Percentiles rank a stretch among this genome's conserved stretches.
phyloP scores from a whole-genome alignment of 495 filamentous ascomycete species.

The Emericellopsis terricola region DNA sequence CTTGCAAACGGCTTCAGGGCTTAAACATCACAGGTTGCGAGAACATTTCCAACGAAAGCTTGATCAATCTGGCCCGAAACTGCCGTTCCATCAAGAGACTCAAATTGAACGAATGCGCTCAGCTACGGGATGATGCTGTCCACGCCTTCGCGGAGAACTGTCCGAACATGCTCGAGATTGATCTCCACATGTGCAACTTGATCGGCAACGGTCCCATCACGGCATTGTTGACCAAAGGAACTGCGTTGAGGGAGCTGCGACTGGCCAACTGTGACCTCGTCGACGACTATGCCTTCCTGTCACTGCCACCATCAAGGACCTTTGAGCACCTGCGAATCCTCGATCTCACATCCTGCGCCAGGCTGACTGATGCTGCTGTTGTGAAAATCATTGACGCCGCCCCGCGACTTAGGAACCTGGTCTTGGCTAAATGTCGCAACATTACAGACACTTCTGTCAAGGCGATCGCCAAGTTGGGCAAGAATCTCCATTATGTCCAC shows the following conservation, averaged over 20 bases:
- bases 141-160: slow-evolving; percentile 74
- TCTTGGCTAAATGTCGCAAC: slow-evolving; percentile 82
- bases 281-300: slow-evolving; percentile 70
- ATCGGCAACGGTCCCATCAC: slow-evolving; percentile 71
- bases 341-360: slow-evolving; percentile 75
- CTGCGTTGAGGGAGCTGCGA: slow-evolving; percentile 72
- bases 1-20: slow-evolving; percentile 75
- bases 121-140: slow-evolving; percentile 64
- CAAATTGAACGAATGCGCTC: slow-evolving; percentile 78
- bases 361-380: slow-evolving; percentile 69
- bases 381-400: slow-evolving; percentile 72
- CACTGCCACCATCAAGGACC: slow-evolving; percentile 45
- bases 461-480: slow-evolving; percentile 75
- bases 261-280: slow-evolving; percentile 70
- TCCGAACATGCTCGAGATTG: slow-evolving; percentile 86
- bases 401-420: slow-evolving; percentile 77
- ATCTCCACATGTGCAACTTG: slow-evolving; percentile 69
- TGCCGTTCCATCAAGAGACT: slow-evolving; percentile 81
- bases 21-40: slow-evolving; percentile 81
- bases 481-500: slow-evolving; percentile 92
- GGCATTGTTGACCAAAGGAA: slow-evolving; percentile 53
- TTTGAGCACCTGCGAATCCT: slow-evolving; percentile 85
- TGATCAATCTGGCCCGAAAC: slow-evolving; percentile 63
- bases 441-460: slow-evolving; percentile 83
- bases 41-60: slow-evolving; percentile 67